These are phyloP conservation scores for Davidsoniella neocaledoniae DNA, from an alignment of 2,329 filamentous ascomycete genomes.

Conservation along the genomic window DNA sequence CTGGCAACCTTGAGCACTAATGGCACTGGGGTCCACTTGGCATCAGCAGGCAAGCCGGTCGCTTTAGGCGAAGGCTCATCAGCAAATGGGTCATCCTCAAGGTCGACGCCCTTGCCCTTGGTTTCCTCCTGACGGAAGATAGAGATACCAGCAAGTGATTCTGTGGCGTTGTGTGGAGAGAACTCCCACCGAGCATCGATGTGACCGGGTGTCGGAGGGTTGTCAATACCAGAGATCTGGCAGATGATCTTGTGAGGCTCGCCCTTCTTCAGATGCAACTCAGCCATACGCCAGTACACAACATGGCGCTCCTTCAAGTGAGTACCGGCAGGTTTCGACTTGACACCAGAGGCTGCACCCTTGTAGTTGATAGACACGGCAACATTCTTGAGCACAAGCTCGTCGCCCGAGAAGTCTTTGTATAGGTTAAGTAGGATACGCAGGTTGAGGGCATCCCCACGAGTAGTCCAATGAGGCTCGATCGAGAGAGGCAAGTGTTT, in stretches of 20 bases:
- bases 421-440: conserved; percentile 34
- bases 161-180: conserved; percentile 18
- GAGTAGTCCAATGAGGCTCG: conserved; percentile 64
- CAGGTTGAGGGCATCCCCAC: conserved; percentile 71
- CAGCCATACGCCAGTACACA: conserved; percentile 66
- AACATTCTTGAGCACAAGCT: conserved; percentile 45
- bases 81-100: conserved; percentile 51
- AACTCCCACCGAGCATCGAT: conserved; percentile 74
- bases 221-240: conserved; percentile 56
- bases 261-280: conserved; percentile 31
- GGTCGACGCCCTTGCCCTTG: conserved; percentile 31
- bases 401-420: conserved; percentile 1
- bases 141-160: conserved; percentile 36
- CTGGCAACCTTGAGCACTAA: conserved; percentile 50
- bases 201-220: conserved; percentile 53
- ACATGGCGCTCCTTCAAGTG: conserved; percentile 61
- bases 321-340: conserved; percentile 65
- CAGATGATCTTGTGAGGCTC: conserved; percentile 66
- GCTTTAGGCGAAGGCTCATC: conserved; percentile 21
- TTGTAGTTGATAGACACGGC: conserved; percentile 57
- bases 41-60: conserved; percentile 16
- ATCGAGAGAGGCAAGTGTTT: conserved; percentile 56
- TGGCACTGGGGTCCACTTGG: conserved; percentile 50
- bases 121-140: conserved; percentile 37
- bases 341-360: conserved; percentile 47